Percentiles rank a stretch among this genome's conserved stretches.
These are phyloP conservation scores for Candida palmyrensis DNA, from an alignment of 805 yeast genomes.

Conservation along the genomic window DNA sequence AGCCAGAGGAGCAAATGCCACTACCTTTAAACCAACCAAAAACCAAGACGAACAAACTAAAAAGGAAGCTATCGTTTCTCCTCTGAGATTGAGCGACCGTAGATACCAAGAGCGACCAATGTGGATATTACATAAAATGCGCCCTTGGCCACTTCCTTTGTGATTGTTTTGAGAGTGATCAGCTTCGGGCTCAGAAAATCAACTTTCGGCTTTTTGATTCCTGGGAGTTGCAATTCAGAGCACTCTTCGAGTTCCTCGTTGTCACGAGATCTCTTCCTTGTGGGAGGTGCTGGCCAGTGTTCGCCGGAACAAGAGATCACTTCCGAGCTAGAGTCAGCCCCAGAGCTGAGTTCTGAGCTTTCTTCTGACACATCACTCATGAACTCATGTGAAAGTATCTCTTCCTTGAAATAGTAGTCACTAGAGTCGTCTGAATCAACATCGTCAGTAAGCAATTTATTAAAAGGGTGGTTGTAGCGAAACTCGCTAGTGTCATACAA, in stretches of 20 bases:
- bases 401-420: no score
- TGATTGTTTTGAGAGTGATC: slow-evolving; percentile 11
- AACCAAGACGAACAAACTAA: slow-evolving; percentile 1
- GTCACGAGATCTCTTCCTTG: slow-evolving; percentile 7
- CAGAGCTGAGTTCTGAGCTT: no score
- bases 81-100: slow-evolving; percentile 17
- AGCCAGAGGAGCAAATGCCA: neutral
- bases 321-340: no score
- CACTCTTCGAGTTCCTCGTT: slow-evolving; percentile 5
- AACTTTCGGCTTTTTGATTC: neutral
- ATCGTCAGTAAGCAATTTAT: no score
- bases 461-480: no score
- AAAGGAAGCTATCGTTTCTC: slow-evolving; percentile 7
- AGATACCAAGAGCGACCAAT: slow-evolving; percentile 29
- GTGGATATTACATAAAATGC: slow-evolving; percentile 26
- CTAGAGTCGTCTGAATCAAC: no score
- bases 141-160: slow-evolving; percentile 30
- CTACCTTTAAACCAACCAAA: slow-evolving; percentile 1
- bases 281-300: no score
- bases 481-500: no score
- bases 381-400: no score
- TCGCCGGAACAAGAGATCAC: no score
- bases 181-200: slow-evolving; percentile 8
- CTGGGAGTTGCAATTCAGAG: neutral
- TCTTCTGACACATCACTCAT: no score